A percentile compares a stretch with the other conserved stretches of the same genome.
Evolutionary conservation across 306 rosid genomes (phyloP).

Genomic region (Vigna reflexopilosa): DNA sequence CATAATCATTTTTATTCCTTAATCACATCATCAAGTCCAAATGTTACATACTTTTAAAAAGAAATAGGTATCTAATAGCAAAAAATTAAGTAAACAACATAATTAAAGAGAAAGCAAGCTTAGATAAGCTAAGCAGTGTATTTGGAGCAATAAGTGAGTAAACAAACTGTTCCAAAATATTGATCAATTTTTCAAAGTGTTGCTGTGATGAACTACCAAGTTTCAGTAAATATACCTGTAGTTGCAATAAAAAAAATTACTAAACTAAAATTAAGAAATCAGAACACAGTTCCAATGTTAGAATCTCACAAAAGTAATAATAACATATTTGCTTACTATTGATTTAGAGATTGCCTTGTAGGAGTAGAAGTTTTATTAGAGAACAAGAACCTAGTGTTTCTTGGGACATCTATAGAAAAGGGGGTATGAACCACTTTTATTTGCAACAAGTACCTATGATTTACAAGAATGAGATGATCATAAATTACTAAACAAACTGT

Average conservation of each 20-base stretch:
- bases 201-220: constrained; percentile 74
- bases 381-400: constrained; percentile 95
- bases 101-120: constrained; percentile 32
- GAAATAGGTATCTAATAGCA: too few relatives aligned
- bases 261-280: constrained; percentile 39
- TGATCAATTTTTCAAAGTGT: constrained; percentile 91
- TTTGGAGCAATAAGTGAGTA: constrained; percentile 51
- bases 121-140: constrained; percentile 12
- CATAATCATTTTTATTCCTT: constrained; percentile 16
- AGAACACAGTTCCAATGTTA: constrained; percentile 33
- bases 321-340: constrained; percentile 65
- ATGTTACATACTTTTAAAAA: constrained; percentile 4
- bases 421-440: constrained; percentile 98
- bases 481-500: constrained; percentile 5
- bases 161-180: constrained; percentile 98
- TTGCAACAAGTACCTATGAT: constrained; percentile 93
- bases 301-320: constrained; percentile 31
- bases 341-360: constrained; percentile 90
- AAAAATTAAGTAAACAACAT: constrained; percentile 27
- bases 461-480: constrained; percentile 34
- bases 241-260: constrained; percentile 44
- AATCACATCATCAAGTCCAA: neutral
- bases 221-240: constrained; percentile 86
- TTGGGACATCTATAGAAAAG: constrained; percentile 89
- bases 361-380: constrained; percentile 85